Evolutionary conservation across 805 yeast genomes (phyloP), one percentile per base, ranked within the genome.

Genomic region (Candida montana): DNA sequence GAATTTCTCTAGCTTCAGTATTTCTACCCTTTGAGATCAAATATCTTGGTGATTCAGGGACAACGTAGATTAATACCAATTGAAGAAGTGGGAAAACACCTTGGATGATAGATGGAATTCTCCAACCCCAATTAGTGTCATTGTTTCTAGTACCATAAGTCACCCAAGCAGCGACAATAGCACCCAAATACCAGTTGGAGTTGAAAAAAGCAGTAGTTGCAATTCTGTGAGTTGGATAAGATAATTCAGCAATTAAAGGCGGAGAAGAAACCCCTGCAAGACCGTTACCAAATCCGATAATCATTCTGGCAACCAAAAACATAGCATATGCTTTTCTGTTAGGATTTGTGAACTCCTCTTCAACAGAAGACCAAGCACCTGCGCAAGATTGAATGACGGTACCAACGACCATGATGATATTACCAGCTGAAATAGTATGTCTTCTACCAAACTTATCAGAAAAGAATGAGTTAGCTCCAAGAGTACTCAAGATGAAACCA

Each of bases 91-190:
- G 79, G 47, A 71, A 59, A 9, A 64, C 50, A 33, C 69, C 74
- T 57, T 77, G 82, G 31, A 76, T 44, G 38, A 64, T 63, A 4
- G 77, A 63, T 29, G 82, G 81, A 39, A 75, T 61, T 57, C 75
- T 71, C 81, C 81, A 76, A 28, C 68, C 60, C 65, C 68, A 67
- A 24, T 59, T 52, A 34, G 49, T 41, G 7, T 20, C 38, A 3
- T 55, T 26, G 34, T 42, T 40, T 44, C 57, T 57, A 10, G 75
- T 62, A 51, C 77, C 77, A 46, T 62, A 72, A 3, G 75, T 62
- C 39, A 68, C 65, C 71, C 74, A 67, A 17, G 75, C 73, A 7
- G 79, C 72, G 35, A 74, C 51, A 39, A 71, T 53, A 12, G 77
- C 74, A 30, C 80, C 80, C 20, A 72, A 50, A 48, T 70, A 72